Evolutionary conservation across 768 basidiomycete species (phyloP), one percentile per base, ranked within the genome.

Genomic region (Hericium alpestre): DNA sequence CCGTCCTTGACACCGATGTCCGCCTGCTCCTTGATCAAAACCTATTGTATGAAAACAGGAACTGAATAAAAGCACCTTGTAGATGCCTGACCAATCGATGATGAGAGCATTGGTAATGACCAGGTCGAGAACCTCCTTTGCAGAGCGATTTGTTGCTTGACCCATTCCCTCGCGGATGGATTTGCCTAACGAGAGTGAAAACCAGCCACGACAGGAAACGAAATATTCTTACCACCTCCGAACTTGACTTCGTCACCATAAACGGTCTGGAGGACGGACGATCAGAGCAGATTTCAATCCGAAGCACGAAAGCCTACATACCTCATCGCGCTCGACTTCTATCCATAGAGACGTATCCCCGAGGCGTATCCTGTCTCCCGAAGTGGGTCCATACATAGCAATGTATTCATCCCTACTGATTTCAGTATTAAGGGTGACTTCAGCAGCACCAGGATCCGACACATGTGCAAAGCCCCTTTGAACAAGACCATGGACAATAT

Each of bases 161-260:
- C 94, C 96, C 89, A 96, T 95, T 5, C 96, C 96, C 65, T 98
- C 96, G 22, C 95, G 86, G 53, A 98, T 89, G 1, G 86, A 81
- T 72, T 98, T 97, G 16, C 93, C 90, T 91, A 60, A 6, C 13
- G 22, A 47, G 10, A n/a, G 6, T 32, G 11, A 51, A 50, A 47
- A 22, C 53, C 48, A 41, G 49, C 15, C 18, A 9, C 20, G 46
- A 46, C 39, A 27, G 37, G 32, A 32, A 47, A 32, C 32, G 7
- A 11, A 0, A 48, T 13, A 50, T 43, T 58, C 72, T 60, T 64
- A 84, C 92, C 95, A 65, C 93, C 95, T 8, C 96, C 96, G 64
- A 99, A 99, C 72, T 97, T 98, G 72, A 90, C 87, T 71, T 98
- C 95, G 58, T 98, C 95, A 1, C 95, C 96, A 66, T 96, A 95